Base-by-base conservation (phyloP, 371 early-diverging fungal genomes). In the Mucor saturninus region DNA sequence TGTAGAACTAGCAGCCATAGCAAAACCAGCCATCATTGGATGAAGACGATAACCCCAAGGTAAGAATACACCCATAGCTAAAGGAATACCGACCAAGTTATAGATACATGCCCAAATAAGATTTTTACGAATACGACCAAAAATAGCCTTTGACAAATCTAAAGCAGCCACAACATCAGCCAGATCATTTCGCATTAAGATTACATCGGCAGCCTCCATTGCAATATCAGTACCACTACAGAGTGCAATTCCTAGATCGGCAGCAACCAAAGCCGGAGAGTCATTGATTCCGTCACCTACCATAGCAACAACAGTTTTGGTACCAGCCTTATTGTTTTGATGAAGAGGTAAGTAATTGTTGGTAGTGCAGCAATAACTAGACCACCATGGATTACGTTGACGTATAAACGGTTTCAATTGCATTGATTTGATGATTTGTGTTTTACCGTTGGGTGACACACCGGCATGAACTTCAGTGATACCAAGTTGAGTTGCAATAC, bases 271-370 rank as follows among this genome's bases (percentile, higher is more conserved):
- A 6, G 98, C 97, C 15, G 97, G 97, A 11, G 96, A 95, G 70
- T 99, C 99, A 65, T 99, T 99, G 71, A 98, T 93, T 39, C 99
- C 99, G 74, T 99, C 99, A 14, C 99, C 99, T 9, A 96, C 90
- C 95, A 98, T 95, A 10, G 95, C 97, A 11, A 98, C 95, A 2
- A 83, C 73, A 0, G 67, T 56, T 38, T 54, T 61, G 29, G 7
- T 53, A 10, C 59, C 59, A 8, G 52, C 42, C 13, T 53, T 31
- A 1, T 52, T 35, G 40, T 35, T 53, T 5, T 46, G 11, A 4
- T 61, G 29, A 35, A 46, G 21, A 48, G 66, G 59, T 13, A 48
- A 26, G 9, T 49, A 31, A 10, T 37, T 48, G 1, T 53, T 37
- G 21, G 8, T 40, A 10, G 2, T 4, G 13, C 3, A 11, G 9